These are phyloP conservation scores for Vigna trinervia DNA, from an alignment of 306 rosid genomes.

Conservation along the genomic window DNA sequence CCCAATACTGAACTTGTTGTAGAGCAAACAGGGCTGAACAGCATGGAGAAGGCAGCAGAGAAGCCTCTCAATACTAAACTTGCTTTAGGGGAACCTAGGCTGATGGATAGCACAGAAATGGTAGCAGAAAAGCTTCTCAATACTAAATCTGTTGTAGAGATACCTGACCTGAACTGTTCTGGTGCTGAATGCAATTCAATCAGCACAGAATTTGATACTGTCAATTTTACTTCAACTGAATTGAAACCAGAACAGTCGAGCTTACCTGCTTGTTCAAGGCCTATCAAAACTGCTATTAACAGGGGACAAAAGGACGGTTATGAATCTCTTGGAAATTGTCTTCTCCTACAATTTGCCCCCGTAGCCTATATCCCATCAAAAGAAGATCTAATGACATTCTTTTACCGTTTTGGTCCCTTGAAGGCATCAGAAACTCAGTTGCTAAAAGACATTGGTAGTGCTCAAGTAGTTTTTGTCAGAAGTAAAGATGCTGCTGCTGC, in stretches of 20 bases:
- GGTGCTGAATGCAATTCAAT: slow-evolving; percentile 48
- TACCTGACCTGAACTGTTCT: slow-evolving; percentile 79
- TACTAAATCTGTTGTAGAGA: slow-evolving; percentile 37
- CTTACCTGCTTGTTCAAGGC: slow-evolving; percentile 39
- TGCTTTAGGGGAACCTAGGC: slow-evolving; percentile 16
- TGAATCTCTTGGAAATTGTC: slow-evolving; percentile 58
- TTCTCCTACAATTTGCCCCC: slow-evolving; percentile 67
- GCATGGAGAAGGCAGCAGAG: slow-evolving; percentile 46
- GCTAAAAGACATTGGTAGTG: slow-evolving; percentile 53
- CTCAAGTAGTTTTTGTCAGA: slow-evolving; percentile 66
- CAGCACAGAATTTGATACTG: slow-evolving; percentile 48
- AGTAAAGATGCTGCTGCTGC: slow-evolving; percentile 73
- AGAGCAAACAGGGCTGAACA: slow-evolving; percentile 25
- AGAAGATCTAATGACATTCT: slow-evolving; percentile 64
- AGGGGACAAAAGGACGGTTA: slow-evolving; percentile 48
- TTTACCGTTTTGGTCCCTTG: slow-evolving; percentile 82
- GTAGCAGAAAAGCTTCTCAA: slow-evolving; percentile 39
- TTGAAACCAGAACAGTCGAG: slow-evolving; percentile 40
- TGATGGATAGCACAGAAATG: slow-evolving; percentile 47
- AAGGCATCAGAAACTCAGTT: slow-evolving; percentile 66
- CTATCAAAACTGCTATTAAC: slow-evolving; percentile 34
- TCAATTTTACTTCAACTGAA: slow-evolving; percentile 45
- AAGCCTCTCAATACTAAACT: slow-evolving; percentile 25
- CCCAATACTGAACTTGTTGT: slow-evolving; percentile 36
- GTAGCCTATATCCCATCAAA: slow-evolving; percentile 69